phyloP scores from a whole-genome alignment of 768 basidiomycete species.

The Termitomyces sp. region DNA sequence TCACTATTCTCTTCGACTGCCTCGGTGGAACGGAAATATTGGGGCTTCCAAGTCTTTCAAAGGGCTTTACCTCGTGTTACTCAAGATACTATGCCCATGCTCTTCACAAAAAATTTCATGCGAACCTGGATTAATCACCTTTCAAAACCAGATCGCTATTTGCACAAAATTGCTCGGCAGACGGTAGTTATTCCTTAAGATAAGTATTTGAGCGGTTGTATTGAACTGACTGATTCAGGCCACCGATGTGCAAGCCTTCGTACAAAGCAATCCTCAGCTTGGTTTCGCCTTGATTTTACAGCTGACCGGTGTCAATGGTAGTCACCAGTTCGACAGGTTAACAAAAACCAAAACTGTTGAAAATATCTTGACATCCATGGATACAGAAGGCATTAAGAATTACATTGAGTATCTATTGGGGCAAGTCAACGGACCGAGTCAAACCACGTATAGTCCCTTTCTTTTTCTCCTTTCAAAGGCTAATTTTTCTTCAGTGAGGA shows the following conservation, averaged over 20 bases:
- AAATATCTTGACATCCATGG: slow-evolving; percentile 72
- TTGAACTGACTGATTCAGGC: slow-evolving; percentile 40
- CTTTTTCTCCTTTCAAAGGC: not conserved
- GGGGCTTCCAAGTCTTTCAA: slow-evolving; percentile 93
- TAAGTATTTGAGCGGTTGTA: not conserved
- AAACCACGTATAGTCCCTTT: slow-evolving; percentile 34
- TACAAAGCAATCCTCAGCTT: slow-evolving; percentile 70
- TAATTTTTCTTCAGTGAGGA: slow-evolving; percentile 35
- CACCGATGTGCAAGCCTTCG: slow-evolving; percentile 68
- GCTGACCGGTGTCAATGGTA: slow-evolving; percentile 79
- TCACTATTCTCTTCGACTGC: slow-evolving; percentile 82
- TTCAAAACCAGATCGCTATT: slow-evolving; percentile 79
- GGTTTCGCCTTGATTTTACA: slow-evolving; percentile 86
- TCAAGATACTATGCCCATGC: slow-evolving; percentile 67
- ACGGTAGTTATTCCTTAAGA: slow-evolving; percentile 44
- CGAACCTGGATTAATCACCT: slow-evolving; percentile 96
- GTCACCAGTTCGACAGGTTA: slow-evolving; percentile 85
- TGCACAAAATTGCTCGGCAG: slow-evolving; percentile 85
- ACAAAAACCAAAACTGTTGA: slow-evolving; percentile 94
- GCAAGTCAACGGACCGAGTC: slow-evolving; percentile 50
- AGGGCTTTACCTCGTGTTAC: slow-evolving; percentile 69
- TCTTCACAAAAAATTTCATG: slow-evolving; percentile 96
- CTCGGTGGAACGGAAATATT: slow-evolving; percentile 86
- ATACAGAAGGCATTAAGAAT: slow-evolving; percentile 65
- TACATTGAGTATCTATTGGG: slow-evolving; percentile 73